A percentile compares a stretch with the other conserved stretches of the same genome.
These are phyloP conservation scores for Glomus cerebriforme DNA, from an alignment of 192 early-diverging fungal genomes.

Conservation along the genomic window DNA sequence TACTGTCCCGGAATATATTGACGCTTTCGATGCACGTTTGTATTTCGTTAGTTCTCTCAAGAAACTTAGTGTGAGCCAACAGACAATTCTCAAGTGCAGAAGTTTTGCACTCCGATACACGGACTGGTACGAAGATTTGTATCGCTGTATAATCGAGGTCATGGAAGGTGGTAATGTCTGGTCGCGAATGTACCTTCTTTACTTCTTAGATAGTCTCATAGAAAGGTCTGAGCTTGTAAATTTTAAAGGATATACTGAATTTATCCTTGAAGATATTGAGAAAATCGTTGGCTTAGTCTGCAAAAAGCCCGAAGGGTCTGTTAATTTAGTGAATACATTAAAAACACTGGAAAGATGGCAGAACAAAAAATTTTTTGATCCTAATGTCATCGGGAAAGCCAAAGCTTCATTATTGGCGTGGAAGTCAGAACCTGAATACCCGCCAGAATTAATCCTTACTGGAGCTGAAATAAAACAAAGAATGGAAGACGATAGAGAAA, in stretches of 20 bases:
- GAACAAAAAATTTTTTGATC: constrained; percentile 36
- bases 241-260: constrained; percentile 53
- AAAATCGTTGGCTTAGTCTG: constrained; percentile 48
- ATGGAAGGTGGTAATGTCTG: constrained; percentile 51
- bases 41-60: constrained; percentile 47
- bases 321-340: constrained; percentile 54
- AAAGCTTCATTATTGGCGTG: neutral
- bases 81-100: constrained; percentile 55
- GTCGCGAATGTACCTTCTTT: constrained; percentile 58
- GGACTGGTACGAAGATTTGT: constrained; percentile 56
- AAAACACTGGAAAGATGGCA: constrained; percentile 49
- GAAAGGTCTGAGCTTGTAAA: constrained; percentile 46
- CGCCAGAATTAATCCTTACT: constrained; percentile 35
- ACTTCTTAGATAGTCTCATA: constrained; percentile 58
- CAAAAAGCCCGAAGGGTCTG: constrained; percentile 49
- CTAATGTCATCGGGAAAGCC: neutral
- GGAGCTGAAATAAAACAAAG: constrained; percentile 55
- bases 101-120: constrained; percentile 55
- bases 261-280: constrained; percentile 45
- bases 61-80: constrained; percentile 61
- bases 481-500: constrained; percentile 62
- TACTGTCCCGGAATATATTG: neutral
- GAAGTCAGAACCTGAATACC: neutral
- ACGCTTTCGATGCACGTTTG: constrained; percentile 54
- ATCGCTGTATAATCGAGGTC: constrained; percentile 58